A percentile compares a stretch with the other conserved stretches of the same genome.
phyloP scores from a whole-genome alignment of 805 yeast genomes.

The Wilhelminamyces savonicus region DNA sequence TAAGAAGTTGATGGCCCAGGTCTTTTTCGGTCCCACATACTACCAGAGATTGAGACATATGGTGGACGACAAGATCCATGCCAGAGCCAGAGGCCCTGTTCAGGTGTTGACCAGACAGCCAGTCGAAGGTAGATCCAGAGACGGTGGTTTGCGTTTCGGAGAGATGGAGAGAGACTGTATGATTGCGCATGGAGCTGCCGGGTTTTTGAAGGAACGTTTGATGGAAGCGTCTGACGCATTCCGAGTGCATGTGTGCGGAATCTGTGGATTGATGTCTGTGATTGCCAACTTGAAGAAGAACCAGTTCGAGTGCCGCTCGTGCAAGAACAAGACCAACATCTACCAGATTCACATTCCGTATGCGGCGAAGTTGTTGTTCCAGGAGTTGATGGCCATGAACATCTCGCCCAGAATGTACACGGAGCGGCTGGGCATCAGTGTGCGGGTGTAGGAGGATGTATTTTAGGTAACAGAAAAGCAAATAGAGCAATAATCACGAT shows the following conservation, averaged over 20 bases:
- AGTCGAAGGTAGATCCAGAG: constrained; percentile 98
- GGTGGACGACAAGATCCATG: constrained; percentile 99
- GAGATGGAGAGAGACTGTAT: constrained; percentile 99
- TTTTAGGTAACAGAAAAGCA: constrained; percentile 2
- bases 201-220: constrained; percentile 92
- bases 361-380: constrained; percentile 97
- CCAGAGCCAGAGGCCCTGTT: constrained; percentile 98
- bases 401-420: constrained; percentile 95
- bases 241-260: constrained; percentile 96
- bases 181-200: constrained; percentile 99
- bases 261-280: constrained; percentile 97
- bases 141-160: constrained; percentile 98
- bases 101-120: constrained; percentile 98
- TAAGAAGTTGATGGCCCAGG: constrained; percentile 94
- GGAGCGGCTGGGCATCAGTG: constrained; percentile 66
- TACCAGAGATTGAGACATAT: constrained; percentile 98
- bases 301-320: constrained; percentile 97
- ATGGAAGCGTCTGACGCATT: constrained; percentile 99
- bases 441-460: constrained; percentile 19
- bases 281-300: constrained; percentile 96
- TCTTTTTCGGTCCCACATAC: constrained; percentile 99
- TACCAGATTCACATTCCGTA: constrained; percentile 97
- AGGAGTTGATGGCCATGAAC: constrained; percentile 99
- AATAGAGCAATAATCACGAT: not conserved
- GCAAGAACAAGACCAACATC: constrained; percentile 97